Evolutionary conservation across 805 yeast genomes (phyloP), one percentile per base, ranked within the genome.

Genomic region (Candida orba): DNA sequence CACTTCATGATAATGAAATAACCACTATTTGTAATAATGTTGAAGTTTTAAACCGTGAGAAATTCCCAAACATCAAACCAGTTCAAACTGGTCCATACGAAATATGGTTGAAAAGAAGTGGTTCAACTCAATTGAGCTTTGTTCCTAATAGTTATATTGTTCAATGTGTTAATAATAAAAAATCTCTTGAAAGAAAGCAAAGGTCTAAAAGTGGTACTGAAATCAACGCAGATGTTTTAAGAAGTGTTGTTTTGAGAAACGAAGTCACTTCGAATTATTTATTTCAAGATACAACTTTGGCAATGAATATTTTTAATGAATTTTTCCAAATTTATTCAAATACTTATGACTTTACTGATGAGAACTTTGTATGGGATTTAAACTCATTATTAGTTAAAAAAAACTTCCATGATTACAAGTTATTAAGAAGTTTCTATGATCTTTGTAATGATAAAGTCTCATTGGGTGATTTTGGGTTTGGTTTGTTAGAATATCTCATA

Each of bases 211-310:
- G 9, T 12, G 12, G 12, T n/a, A 27, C 22, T 12, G 24, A 17
- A 13, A 33, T 48, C 2, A 47, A 35, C 23, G 25, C 47, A 23
- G 52, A 49, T 42, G 40, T 44, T 4, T 20, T 49, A 9, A 39
- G 52, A 40, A 44, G 50, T 43, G 43, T 37, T 4, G n/a, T 48
- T 18, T 14, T 48, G 12, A 8, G 25, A 9, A 43, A 43, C 15
- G 42, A 43, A 7, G 22, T 9, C n/a, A 38, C 39, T 25, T 35
- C 43, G 4, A 34, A 41, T 24, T 17, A 34, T n/a, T 9, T 40
- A 18, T 40, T 41, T n/a, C 9, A 8, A 22, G 50, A 46, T 31
- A 29, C 44, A 17, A n/a, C 14, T 9, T 15, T 31, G 8, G 36
- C 44, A 2, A 25, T 48, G 22, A 24, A 38, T 5, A 7, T 48